These are phyloP conservation scores for Ganoderma lingzhi DNA, from an alignment of 1,284 basidiomycete species.

Conservation along the genomic window DNA sequence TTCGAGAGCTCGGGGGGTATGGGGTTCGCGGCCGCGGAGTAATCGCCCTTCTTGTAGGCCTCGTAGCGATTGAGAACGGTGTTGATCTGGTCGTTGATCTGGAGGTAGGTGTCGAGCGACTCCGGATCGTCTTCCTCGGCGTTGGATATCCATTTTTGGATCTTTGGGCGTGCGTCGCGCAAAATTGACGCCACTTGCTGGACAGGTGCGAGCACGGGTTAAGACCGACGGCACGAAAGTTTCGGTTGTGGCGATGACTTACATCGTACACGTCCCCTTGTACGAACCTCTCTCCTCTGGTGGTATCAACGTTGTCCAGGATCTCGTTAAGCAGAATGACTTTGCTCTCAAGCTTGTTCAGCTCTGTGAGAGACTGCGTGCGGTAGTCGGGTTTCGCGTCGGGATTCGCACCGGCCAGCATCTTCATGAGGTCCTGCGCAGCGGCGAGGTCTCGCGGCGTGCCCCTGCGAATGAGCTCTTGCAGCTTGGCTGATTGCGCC, in stretches of 20 bases:
- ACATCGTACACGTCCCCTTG: constrained; percentile 95
- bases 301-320: constrained; percentile 89
- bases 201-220: constrained; percentile 14
- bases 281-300: constrained; percentile 78
- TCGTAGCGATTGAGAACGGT: constrained; percentile 91
- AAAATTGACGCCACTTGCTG: constrained; percentile 93
- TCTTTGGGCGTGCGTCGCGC: constrained; percentile 86
- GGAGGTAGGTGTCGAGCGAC: constrained; percentile 90
- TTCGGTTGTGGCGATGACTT: constrained; percentile 38
- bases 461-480: constrained; percentile 96
- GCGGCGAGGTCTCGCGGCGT: constrained; percentile 95
- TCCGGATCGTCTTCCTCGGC: constrained; percentile 86
- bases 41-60: constrained; percentile 92
- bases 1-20: constrained; percentile 61
- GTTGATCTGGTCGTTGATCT: constrained; percentile 99
- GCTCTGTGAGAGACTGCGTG: constrained; percentile 87
- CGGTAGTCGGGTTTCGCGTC: constrained; percentile 95
- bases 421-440: constrained; percentile 98
- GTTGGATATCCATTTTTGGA: constrained; percentile 99
- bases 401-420: constrained; percentile 94
- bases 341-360: constrained; percentile 95
- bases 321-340: constrained; percentile 96
- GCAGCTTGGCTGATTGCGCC: constrained; percentile 96
- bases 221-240: not conserved
- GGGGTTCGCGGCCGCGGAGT: constrained; percentile 67